These are phyloP conservation scores for Penicillium paneum DNA, from an alignment of 2,329 filamentous ascomycete species.

Conservation along the genomic window DNA sequence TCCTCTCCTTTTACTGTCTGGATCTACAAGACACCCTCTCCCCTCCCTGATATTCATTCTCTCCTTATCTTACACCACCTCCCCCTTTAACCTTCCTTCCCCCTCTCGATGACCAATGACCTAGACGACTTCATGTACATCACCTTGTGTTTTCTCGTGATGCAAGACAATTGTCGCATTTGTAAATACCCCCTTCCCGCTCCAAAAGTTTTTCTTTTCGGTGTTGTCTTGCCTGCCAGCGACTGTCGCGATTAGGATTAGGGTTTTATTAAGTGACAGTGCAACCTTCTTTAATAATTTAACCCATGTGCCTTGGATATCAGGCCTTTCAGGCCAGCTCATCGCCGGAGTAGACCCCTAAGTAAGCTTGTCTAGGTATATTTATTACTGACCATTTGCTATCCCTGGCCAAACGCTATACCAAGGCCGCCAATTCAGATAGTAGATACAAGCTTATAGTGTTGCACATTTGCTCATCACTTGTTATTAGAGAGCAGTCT, in stretches of 20 bases:
- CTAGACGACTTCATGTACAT: slow-evolving; percentile 28
- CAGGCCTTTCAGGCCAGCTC: no score
- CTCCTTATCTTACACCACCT: neutral
- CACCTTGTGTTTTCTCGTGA: slow-evolving; percentile 19
- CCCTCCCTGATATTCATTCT: neutral
- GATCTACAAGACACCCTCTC: neutral
- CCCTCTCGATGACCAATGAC: slow-evolving; percentile 12
- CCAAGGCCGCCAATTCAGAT: no score
- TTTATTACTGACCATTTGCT: no score
- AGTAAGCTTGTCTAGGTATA: no score
- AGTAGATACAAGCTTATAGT: no score
- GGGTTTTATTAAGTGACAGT: slow-evolving; percentile 1
- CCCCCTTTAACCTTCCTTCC: neutral
- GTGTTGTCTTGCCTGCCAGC: slow-evolving; percentile 4
- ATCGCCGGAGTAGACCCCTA: no score
- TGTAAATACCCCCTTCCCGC: slow-evolving; percentile 30
- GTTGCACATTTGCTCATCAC: no score
- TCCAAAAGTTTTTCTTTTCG: slow-evolving; percentile 22
- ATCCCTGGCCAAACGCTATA: no score
- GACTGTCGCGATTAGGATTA: slow-evolving; percentile 5
- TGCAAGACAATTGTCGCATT: slow-evolving; percentile 22
- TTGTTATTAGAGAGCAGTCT: no score
- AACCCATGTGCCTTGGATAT: no score
- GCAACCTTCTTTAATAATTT: no score
- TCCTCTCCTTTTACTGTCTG: neutral